Base-by-base conservation (phyloP, 1,139 yeast genomes). In the Zygoascus sp. region DNA sequence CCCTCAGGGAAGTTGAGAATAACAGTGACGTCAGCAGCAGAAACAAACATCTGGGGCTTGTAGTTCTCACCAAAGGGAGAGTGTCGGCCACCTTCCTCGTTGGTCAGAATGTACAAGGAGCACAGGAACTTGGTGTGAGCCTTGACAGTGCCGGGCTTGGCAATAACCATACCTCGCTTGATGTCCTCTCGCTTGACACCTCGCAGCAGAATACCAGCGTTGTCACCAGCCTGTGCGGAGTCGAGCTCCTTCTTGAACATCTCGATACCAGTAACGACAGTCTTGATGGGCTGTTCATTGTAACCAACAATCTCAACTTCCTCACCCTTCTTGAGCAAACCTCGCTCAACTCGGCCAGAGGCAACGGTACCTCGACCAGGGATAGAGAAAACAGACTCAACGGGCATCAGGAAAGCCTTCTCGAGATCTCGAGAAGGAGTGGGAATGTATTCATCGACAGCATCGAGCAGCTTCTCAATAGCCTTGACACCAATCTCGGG, bases 291-390 rank as follows among this genome's bases (percentile, higher is more conserved):
- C 68, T 81, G 80, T 61, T 81, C 82, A 72, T 85, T 83, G 77
- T 75, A 80, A 65, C 98, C 98, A 58, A 92, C 96, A 68, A 92
- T 82, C 77, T 92, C 98, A 61, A 92, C 77, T 77, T 92, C 97
- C 74, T 90, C 97, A 74, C 97, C 97, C 79, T 90, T 89, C 82
- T 87, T 88, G 70, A 92, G 80, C 58, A 80, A 72, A 74, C 98
- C 98, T 76, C 98, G 89, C 77, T 90, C 97, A 59, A 89, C 98
- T 75, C 97, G 87, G 69, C 98, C 98, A 51, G 97, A 87, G 63
- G 88, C 96, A 58, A 92, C 98, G 53, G 98, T 92, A 75, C 98
- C 98, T 82, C 98, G 90, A 74, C 98, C 98, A 47, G 97, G 89
- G 61, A 92, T 92, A 52, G 97, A 88, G 79, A 92, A 94, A 56